Evolutionary conservation across 1,284 basidiomycete species (phyloP).

Genomic region (Trichosporon sp.): DNA sequence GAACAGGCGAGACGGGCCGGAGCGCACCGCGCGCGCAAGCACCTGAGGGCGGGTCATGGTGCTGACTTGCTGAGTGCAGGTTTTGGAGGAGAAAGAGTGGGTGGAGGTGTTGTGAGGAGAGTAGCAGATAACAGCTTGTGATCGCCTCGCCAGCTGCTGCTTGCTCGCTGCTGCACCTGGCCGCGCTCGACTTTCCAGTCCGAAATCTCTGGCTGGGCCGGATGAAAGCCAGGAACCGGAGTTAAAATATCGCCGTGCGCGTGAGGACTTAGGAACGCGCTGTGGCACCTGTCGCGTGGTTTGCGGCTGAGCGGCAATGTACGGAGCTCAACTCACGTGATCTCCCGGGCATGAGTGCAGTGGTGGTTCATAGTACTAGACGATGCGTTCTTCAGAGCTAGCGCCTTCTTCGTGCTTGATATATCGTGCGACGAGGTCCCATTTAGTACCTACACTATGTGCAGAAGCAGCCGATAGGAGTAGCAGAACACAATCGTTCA

Average conservation of each 20-base stretch:
- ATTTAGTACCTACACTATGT: not conserved
- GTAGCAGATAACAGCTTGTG: not conserved
- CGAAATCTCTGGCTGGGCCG: not conserved
- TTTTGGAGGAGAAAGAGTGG: not conserved
- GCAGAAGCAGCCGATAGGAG: not conserved
- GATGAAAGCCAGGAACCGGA: not conserved
- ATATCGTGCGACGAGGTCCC: not conserved
- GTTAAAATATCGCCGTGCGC: not conserved
- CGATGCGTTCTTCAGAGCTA: no score
- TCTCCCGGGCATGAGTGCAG: not conserved
- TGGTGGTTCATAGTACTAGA: not conserved
- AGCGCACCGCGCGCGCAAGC: conserved; percentile 16
- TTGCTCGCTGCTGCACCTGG: not conserved
- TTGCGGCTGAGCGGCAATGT: not conserved
- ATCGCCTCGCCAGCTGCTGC: not conserved
- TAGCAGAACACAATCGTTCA: no score
- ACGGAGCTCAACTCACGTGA: no score
- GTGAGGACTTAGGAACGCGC: not conserved
- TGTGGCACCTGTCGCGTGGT: not conserved
- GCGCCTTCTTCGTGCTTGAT: not conserved
- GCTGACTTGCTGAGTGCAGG: not conserved
- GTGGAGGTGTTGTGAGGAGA: not conserved
- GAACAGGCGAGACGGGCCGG: conserved; percentile 18
- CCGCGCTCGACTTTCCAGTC: not conserved
- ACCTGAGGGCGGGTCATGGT: conserved; percentile 16